These are phyloP conservation scores for Penicillium tannophilum DNA, from an alignment of 495 filamentous ascomycete species.

Conservation along the genomic window DNA sequence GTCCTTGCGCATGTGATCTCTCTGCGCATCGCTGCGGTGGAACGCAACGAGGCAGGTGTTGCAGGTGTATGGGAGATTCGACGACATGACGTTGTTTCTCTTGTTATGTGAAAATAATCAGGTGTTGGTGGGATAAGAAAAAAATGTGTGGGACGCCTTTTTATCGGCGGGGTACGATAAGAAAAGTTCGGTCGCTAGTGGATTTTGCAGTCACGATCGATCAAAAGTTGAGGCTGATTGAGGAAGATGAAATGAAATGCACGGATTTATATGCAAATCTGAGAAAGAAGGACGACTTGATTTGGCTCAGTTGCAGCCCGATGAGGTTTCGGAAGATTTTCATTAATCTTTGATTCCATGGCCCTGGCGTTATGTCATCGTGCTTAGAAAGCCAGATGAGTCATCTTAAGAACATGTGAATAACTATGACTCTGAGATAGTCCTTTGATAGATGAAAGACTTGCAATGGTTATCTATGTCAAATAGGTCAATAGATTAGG, in stretches of 20 bases:
- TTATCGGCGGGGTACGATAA: constrained; percentile 14
- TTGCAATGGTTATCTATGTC: no score
- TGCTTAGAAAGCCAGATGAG: background rate
- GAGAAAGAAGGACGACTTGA: background rate
- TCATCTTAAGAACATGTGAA: background rate
- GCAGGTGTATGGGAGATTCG: constrained; percentile 84
- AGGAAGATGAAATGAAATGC: background rate
- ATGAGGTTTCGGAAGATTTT: background rate
- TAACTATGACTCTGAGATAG: background rate
- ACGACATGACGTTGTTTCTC: constrained; percentile 21
- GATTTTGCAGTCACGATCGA: background rate
- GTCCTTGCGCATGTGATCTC: constrained; percentile 93
- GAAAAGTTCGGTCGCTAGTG: constrained; percentile 9
- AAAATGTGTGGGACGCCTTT: constrained; percentile 2
- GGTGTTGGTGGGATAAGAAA: constrained; percentile 5
- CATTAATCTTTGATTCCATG: background rate
- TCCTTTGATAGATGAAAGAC: no score
- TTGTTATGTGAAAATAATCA: constrained; percentile 1
- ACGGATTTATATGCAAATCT: background rate
- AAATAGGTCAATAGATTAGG: no score
- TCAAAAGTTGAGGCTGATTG: no score
- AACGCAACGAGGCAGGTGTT: constrained; percentile 98
- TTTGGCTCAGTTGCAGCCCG: background rate
- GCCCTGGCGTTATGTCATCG: background rate
- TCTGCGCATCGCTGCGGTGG: constrained; percentile 88